These are phyloP conservation scores for Echinochloa phyllopogon DNA, from an alignment of 176 grass and related monocot genomes.

Conservation along the genomic window DNA sequence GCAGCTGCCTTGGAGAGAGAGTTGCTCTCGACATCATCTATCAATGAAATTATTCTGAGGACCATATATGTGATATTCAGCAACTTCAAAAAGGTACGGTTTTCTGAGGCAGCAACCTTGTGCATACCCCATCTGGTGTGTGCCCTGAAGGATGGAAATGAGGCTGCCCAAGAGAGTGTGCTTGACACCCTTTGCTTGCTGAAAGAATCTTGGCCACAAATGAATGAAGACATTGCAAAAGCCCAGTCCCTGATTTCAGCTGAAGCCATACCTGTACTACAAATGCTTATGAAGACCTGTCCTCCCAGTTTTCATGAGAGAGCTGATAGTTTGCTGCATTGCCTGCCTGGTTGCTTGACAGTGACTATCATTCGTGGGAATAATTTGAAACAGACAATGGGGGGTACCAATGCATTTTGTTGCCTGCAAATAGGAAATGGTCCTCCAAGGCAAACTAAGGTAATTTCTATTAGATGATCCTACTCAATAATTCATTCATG, in stretches of 20 bases:
- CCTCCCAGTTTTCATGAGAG: conserved; percentile 96
- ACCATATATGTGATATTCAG: conserved; percentile 87
- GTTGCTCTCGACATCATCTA: conserved; percentile 75
- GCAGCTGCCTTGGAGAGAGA: conserved; percentile 87
- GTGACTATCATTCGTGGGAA: conserved; percentile 93
- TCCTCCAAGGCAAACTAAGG: conserved; percentile 91
- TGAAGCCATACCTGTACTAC: conserved; percentile 87
- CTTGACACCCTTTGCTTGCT: conserved; percentile 88
- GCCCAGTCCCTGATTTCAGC: conserved; percentile 91
- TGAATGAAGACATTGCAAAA: conserved; percentile 93
- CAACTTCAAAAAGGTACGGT: conserved; percentile 90
- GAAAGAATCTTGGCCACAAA: conserved; percentile 94
- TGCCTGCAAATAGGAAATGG: conserved; percentile 96
- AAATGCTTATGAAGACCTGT: conserved; percentile 91
- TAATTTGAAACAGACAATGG: conserved; percentile 97
- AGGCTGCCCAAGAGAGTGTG: conserved; percentile 85
- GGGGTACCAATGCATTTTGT: conserved; percentile 94
- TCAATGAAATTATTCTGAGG: conserved; percentile 81
- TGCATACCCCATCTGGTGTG: conserved; percentile 91
- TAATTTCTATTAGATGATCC: conserved; percentile 22
- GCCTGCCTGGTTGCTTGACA: conserved; percentile 91
- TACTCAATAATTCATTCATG: conserved; percentile 4
- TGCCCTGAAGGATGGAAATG: conserved; percentile 78
- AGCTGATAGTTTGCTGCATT: conserved; percentile 85
- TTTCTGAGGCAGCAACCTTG: conserved; percentile 92